Conservation (phyloP, 2,329 filamentous ascomycete genomes). For the Ambrosiella beaveri region DNA sequence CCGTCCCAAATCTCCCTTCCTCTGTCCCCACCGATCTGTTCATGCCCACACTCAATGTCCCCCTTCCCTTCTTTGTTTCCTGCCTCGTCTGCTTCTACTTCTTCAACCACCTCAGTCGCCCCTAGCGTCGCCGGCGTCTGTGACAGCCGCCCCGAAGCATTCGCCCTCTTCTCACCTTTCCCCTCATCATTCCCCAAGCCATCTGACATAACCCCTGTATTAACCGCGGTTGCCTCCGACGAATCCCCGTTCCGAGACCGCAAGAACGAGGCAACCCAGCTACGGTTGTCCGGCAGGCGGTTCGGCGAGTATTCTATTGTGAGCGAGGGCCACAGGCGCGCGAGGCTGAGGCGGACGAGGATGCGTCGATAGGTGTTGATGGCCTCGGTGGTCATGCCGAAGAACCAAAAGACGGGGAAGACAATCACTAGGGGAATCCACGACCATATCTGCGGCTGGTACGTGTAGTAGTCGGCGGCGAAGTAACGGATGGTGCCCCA, state of each 20-base stretch:
- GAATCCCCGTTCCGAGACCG: neutral
- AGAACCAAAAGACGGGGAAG: constrained; percentile 34
- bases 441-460: constrained; percentile 26
- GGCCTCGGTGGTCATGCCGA: constrained; percentile 37
- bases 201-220: no score
- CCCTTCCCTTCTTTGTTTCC: no score
- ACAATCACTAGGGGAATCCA: constrained; percentile 33
- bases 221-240: neutral
- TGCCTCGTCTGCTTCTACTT: no score
- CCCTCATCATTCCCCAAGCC: no score
- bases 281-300: neutral
- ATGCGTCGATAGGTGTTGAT: constrained; percentile 29
- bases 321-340: constrained; percentile 26
- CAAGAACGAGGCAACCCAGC: constrained; percentile 7
- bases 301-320: constrained; percentile 24
- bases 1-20: neutral
- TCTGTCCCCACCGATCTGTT: no score
- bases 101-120: no score
- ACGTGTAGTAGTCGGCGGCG: constrained; percentile 26
- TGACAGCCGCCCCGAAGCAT: no score
- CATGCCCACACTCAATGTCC: no score
- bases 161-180: no score
- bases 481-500: constrained; percentile 31
- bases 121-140: no score
- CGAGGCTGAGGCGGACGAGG: constrained; percentile 26